phyloP scores from a whole-genome alignment of 1,139 yeast genomes.

The Chernovozyma aurita region DNA sequence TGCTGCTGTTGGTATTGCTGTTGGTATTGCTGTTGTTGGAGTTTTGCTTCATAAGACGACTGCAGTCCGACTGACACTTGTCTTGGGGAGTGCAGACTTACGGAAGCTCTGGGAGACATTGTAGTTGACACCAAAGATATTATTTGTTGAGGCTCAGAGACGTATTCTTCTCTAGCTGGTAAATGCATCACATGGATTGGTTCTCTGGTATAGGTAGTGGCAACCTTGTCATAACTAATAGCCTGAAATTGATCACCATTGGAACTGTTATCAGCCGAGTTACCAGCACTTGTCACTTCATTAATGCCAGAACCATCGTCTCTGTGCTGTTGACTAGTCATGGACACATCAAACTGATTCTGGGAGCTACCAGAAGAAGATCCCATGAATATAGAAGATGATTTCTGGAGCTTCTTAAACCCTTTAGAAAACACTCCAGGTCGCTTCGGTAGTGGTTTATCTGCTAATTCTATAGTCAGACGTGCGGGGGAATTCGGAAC shows the following conservation, averaged over 20 bases:
- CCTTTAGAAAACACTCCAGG: conserved; percentile 13
- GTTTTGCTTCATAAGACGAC: conserved; percentile 8
- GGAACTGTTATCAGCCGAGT: not conserved
- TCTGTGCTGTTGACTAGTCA: not conserved
- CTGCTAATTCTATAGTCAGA: not conserved
- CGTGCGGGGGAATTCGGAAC: not conserved
- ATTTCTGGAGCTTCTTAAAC: conserved; percentile 15
- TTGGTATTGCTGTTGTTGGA: conserved; percentile 1
- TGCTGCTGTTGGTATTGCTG: conserved; percentile 1
- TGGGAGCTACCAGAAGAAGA: conserved; percentile 3
- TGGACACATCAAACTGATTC: not conserved
- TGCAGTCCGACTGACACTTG: conserved; percentile 15
- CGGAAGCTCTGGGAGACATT: conserved; percentile 1
- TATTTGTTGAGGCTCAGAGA: not conserved
- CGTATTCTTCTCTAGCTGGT: conserved; percentile 16
- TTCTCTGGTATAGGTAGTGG: conserved; percentile 17
- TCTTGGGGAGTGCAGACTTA: conserved; percentile 9
- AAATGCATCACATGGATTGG: conserved; percentile 29
- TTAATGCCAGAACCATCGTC: not conserved
- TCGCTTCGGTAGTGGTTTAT: conserved; percentile 8
- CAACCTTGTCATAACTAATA: conserved; percentile 27
- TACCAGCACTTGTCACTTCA: not conserved
- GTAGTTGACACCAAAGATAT: not conserved
- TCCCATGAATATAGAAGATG: conserved; percentile 13
- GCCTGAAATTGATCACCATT: conserved; percentile 24